Percentiles rank a stretch among this genome's conserved stretches.
These are phyloP conservation scores for Pichia pseudocactophila DNA, from an alignment of 805 yeast genomes.

Conservation along the genomic window DNA sequence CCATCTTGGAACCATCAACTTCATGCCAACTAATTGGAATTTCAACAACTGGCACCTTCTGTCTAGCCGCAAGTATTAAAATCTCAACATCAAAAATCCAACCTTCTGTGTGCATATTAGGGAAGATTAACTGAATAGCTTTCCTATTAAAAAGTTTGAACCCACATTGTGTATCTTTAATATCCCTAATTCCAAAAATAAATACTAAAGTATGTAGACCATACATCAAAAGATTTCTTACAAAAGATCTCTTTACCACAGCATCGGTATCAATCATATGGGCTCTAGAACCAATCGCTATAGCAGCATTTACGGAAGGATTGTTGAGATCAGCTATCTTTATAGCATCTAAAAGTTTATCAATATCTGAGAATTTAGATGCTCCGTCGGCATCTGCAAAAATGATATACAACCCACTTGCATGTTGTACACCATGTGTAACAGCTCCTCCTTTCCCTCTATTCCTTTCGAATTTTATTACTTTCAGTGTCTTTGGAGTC, in stretches of 20 bases:
- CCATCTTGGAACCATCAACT: slow-evolving; percentile 91
- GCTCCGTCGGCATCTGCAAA: slow-evolving; percentile 99
- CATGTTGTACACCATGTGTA: slow-evolving; percentile 76
- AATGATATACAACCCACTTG: slow-evolving; percentile 63
- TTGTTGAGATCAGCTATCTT: slow-evolving; percentile 17
- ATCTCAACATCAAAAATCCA: slow-evolving; percentile 98
- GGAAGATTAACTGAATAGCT: slow-evolving; percentile 62
- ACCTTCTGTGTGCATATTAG: slow-evolving; percentile 90
- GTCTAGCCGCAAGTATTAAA: slow-evolving; percentile 67
- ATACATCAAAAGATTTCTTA: slow-evolving; percentile 88
- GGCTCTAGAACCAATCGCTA: slow-evolving; percentile 90
- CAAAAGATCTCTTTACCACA: slow-evolving; percentile 84
- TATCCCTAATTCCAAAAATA: slow-evolving; percentile 78
- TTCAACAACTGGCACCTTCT: slow-evolving; percentile 59
- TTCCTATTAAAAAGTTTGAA: slow-evolving; percentile 79
- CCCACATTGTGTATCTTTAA: slow-evolving; percentile 96
- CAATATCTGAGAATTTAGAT: slow-evolving; percentile 64
- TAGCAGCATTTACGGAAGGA: slow-evolving; percentile 34
- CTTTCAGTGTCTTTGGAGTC: slow-evolving; percentile 54
- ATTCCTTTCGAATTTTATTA: slow-evolving; percentile 60
- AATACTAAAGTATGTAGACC: slow-evolving; percentile 80
- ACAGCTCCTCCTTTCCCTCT: slow-evolving; percentile 98
- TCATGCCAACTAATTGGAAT: slow-evolving; percentile 95
- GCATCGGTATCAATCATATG: slow-evolving; percentile 96
- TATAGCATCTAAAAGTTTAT: slow-evolving; percentile 39